Conservation (phyloP, 176 grass and related monocot species). For the Dactylis glomerata region DNA sequence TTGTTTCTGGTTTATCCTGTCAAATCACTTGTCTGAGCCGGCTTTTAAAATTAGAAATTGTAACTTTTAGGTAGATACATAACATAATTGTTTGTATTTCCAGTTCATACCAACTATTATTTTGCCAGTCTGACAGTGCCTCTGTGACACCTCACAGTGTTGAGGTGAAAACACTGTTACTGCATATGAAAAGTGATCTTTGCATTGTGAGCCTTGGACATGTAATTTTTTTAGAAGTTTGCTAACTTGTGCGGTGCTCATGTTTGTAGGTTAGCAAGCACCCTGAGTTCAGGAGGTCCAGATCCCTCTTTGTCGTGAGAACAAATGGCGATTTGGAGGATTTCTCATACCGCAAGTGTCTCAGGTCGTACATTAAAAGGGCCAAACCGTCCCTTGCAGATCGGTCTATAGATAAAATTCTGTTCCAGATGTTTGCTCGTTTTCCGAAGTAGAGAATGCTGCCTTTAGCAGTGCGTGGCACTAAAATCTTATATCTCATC, state of each 20-base stretch:
- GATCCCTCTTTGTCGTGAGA: conserved; percentile 75
- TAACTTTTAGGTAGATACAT: background rate
- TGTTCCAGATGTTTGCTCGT: background rate
- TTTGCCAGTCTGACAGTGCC: background rate
- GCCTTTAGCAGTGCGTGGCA: background rate
- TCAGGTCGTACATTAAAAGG: conserved; percentile 48
- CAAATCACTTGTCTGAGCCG: background rate
- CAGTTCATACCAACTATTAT: background rate
- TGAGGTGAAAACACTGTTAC: background rate
- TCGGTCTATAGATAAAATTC: conserved; percentile 54
- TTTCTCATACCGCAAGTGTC: conserved; percentile 89
- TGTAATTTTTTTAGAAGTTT: background rate
- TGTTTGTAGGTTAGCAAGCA: conserved; percentile 62
- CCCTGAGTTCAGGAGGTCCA: conserved; percentile 46
- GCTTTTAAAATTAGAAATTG: background rate
- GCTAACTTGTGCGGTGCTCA: background rate
- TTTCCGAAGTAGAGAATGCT: background rate
- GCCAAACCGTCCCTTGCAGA: conserved; percentile 63
- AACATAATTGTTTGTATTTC: background rate
- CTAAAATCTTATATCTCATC: background rate
- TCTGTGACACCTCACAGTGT: background rate
- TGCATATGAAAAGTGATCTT: conserved; percentile 3
- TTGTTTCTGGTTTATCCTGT: background rate
- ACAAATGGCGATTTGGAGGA: conserved; percentile 63
- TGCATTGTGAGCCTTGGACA: background rate